Evolutionary conservation across 371 early-diverging fungal genomes (phyloP), one percentile per base, ranked within the genome.

Genomic region (Gilbertella persicaria): DNA sequence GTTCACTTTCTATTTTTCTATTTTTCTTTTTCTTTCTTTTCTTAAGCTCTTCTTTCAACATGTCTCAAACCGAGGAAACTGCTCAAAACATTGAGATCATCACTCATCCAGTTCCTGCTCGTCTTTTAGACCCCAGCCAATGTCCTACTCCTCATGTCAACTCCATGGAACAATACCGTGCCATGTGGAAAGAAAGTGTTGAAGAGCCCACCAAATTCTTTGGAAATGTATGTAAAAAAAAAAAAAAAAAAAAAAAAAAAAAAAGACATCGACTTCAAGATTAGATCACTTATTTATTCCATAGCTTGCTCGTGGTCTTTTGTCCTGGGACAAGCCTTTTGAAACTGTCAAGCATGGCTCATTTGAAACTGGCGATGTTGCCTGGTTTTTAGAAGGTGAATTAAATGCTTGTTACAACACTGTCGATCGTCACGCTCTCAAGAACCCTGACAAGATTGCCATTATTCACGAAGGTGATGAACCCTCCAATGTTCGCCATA

Each of bases 341-440:
- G 67, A 83, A 38, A 81, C 74, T n/a, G 88, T 87, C 46, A 58
- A 59, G 14, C 60, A 59, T 39, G 91, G 92, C 20, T 63, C 75
- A 21, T 84, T 95, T 55, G 63, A 80, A 10, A 69, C 79, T 17
- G 95, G 93, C 48, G 83, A 94, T 64, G 82, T 93, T 42, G 83
- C 86, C 45, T 99, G 97, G 97, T 99, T 97, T 81, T 73, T 80
- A 20, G 92, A 92, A 51, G 99, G 99, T 36, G 77, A 88, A 67
- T 70, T 99, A 45, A 99, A 99, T 71, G 93, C 92, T 10, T 86
- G 90, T 44, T 94, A 93, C 81, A 99, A 98, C 78, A 94, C 96
- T 72, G 87, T 99, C n/a, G 99, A 99, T 67, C 90, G 98, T 41
- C 95, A 96, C 73, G 96, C 93, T 26, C 44, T 72, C 33, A 52